Conservation (phyloP, 345 rosid species). For the Boechera stricta region DNA sequence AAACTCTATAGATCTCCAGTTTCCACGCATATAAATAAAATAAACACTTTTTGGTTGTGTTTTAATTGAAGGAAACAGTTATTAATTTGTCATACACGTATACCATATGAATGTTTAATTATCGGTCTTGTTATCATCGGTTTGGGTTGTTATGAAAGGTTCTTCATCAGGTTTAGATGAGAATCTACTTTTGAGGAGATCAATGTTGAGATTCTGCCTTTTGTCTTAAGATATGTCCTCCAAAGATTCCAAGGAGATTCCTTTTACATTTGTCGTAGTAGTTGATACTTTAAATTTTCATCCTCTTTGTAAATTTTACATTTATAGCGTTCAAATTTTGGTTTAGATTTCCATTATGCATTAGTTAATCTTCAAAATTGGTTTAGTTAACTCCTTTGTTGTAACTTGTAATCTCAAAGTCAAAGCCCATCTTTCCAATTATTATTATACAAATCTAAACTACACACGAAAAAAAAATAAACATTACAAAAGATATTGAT, state of each 20-base stretch:
- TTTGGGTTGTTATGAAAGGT: not conserved
- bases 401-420: constrained; percentile 14
- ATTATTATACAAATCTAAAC: constrained; percentile 38
- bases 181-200: constrained; percentile 25
- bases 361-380: not conserved
- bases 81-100: not conserved
- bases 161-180: constrained; percentile 3
- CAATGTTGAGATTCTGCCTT: constrained; percentile 24
- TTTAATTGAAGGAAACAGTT: constrained; percentile 5
- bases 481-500: not conserved
- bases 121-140: not conserved
- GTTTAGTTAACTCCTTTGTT: constrained; percentile 8
- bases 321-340: not conserved
- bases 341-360: not conserved
- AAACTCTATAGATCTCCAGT: constrained; percentile 30
- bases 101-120: not conserved
- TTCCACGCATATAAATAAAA: constrained; percentile 41
- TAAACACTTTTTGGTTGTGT: not conserved
- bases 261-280: constrained; percentile 27
- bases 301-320: not conserved
- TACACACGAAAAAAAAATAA: constrained; percentile 35
- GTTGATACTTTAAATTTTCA: not conserved
- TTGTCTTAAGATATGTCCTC: constrained; percentile 5
- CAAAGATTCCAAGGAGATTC: constrained; percentile 12
- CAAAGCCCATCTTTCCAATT: constrained; percentile 17